These are phyloP conservation scores for Saturnispora diversa DNA, from an alignment of 805 yeast genomes.

Conservation along the genomic window DNA sequence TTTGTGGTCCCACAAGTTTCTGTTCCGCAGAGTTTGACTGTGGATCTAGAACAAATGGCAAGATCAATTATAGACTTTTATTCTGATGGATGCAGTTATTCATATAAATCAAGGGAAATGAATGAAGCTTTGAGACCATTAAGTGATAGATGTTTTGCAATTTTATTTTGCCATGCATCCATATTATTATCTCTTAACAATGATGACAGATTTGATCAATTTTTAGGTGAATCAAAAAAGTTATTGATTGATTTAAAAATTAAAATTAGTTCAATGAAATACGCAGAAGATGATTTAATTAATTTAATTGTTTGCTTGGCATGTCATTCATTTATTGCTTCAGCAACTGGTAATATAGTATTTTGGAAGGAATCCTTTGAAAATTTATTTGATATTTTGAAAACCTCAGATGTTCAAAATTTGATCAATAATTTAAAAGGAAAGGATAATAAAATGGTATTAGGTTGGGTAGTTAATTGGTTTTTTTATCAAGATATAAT, in stretches of 20 bases:
- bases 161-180: constrained; percentile 16
- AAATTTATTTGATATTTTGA: constrained; percentile 12
- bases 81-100: constrained; percentile 5
- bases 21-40: neutral
- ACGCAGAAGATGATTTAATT: constrained; percentile 11
- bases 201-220: constrained; percentile 9
- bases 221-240: constrained; percentile 10
- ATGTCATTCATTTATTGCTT: constrained; percentile 17
- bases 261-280: constrained; percentile 1
- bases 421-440: constrained; percentile 11
- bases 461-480: constrained; percentile 17
- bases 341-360: constrained; percentile 17
- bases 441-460: constrained; percentile 9
- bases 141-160: constrained; percentile 9
- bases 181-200: constrained; percentile 12
- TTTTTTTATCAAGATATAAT: constrained; percentile 23
- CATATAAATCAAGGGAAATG: constrained; percentile 14
- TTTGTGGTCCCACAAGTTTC: neutral
- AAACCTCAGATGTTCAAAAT: constrained; percentile 14
- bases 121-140: constrained; percentile 13
- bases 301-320: constrained; percentile 16
- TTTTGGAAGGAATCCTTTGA: constrained; percentile 20
- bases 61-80: constrained; percentile 9
- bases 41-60: constrained; percentile 11
- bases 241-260: neutral